phyloP scores from a whole-genome alignment of 2,329 filamentous ascomycete species.

The Fusarium solani-melongenae region DNA sequence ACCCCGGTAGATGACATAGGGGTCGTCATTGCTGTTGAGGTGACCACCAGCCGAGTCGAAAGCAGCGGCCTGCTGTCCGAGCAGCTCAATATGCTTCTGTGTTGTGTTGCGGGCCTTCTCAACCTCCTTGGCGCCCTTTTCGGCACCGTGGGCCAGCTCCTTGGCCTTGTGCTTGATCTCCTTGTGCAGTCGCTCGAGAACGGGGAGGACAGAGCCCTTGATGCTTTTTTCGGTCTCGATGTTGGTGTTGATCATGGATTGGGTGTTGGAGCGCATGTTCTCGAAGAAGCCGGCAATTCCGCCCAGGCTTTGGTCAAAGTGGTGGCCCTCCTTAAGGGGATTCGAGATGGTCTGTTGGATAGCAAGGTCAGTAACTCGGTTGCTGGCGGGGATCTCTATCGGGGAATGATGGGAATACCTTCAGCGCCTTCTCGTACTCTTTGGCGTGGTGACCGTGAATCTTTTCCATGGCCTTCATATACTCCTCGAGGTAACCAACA shows the following conservation, averaged over 20 bases:
- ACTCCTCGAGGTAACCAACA: constrained; percentile 90
- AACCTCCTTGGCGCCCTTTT: constrained; percentile 88
- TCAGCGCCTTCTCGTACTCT: constrained; percentile 94
- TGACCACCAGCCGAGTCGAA: constrained; percentile 82
- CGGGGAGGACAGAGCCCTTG: constrained; percentile 85
- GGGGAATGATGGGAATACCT: constrained; percentile 58
- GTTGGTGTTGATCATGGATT: constrained; percentile 89
- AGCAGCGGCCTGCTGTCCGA: constrained; percentile 84
- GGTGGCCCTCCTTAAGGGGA: constrained; percentile 88
- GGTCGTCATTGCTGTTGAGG: constrained; percentile 79
- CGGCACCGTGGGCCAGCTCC: constrained; percentile 83
- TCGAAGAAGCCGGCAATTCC: constrained; percentile 93
- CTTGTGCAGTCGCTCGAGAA: constrained; percentile 89
- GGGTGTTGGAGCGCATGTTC: constrained; percentile 91
- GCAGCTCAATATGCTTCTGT: constrained; percentile 95
- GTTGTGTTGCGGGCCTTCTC: constrained; percentile 87
- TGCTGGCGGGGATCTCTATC: neutral
- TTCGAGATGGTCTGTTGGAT: constrained; percentile 78
- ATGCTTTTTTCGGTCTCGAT: constrained; percentile 91
- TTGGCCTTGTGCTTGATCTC: constrained; percentile 98
- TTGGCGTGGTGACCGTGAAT: constrained; percentile 86
- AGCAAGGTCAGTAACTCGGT: constrained; percentile 5
- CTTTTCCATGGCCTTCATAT: constrained; percentile 86
- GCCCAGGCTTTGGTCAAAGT: constrained; percentile 91
- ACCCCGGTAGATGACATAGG: constrained; percentile 86